These are phyloP conservation scores for Heimioporus sp. DNA, from an alignment of 768 basidiomycete species.

Conservation along the genomic window DNA sequence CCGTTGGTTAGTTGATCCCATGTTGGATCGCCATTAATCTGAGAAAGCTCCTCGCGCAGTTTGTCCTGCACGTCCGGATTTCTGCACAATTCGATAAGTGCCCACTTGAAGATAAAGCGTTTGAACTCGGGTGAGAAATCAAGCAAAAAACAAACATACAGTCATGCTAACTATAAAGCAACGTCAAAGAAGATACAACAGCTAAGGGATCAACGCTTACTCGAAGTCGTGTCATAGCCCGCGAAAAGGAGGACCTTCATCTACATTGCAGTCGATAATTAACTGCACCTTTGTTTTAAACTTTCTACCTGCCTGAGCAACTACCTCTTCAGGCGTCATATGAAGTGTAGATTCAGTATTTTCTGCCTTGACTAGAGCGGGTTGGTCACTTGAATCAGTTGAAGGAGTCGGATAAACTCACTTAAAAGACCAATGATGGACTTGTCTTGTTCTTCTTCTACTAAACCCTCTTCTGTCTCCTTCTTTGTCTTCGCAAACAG, in stretches of 20 bases:
- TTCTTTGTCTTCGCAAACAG: constrained; percentile 33
- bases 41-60: constrained; percentile 49
- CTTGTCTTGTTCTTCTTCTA: constrained; percentile 31
- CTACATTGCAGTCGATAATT: constrained; percentile 5
- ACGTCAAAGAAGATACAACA: not conserved
- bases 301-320: constrained; percentile 26
- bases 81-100: constrained; percentile 51
- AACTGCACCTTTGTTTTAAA: not conserved
- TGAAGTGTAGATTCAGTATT: constrained; percentile 25
- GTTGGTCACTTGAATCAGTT: not conserved
- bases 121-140: not conserved
- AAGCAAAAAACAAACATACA: constrained; percentile 2
- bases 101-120: constrained; percentile 36
- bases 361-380: constrained; percentile 37
- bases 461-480: constrained; percentile 28
- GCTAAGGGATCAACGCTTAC: constrained; percentile 15
- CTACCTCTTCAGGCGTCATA: constrained; percentile 41
- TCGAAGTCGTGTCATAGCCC: constrained; percentile 44
- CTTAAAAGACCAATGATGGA: constrained; percentile 39
- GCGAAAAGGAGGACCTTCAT: constrained; percentile 39
- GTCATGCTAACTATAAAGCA: constrained; percentile 23
- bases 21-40: constrained; percentile 44
- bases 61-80: constrained; percentile 43
- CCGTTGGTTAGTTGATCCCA: constrained; percentile 50
- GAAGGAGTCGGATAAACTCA: constrained; percentile 12